Evolutionary conservation across 768 basidiomycete species (phyloP).

Genomic region (Trametes cinnabarina): DNA sequence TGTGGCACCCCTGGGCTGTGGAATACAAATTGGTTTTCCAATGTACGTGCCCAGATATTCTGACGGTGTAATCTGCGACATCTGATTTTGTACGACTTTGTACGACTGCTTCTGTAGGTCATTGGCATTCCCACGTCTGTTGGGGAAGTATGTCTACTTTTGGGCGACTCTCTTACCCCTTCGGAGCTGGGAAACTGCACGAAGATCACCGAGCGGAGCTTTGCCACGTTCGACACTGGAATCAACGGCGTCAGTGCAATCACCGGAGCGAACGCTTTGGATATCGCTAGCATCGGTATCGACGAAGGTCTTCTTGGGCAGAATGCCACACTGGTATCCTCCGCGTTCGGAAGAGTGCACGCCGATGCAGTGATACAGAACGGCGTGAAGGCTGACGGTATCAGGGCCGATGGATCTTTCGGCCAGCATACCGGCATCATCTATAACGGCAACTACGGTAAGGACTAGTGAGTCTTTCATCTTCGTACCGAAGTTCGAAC

Average conservation of each 20-base stretch:
- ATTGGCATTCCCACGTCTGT: slow-evolving; percentile 58
- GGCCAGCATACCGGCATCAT: slow-evolving; percentile 57
- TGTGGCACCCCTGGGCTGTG: slow-evolving; percentile 51
- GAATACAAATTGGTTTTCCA: slow-evolving; percentile 66
- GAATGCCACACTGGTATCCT: slow-evolving; percentile 45
- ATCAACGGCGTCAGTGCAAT: slow-evolving; percentile 39
- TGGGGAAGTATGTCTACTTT: slow-evolving; percentile 52
- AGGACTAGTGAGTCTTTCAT: slow-evolving; percentile 35
- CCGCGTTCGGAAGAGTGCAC: slow-evolving; percentile 52
- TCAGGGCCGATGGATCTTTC: slow-evolving; percentile 40
- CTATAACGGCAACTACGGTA: slow-evolving; percentile 69
- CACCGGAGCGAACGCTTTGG: slow-evolving; percentile 60
- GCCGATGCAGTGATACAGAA: slow-evolving; percentile 48
- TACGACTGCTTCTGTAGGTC: no score
- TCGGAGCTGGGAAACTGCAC: slow-evolving; percentile 46
- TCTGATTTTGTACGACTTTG: background rate
- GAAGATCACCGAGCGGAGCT: slow-evolving; percentile 50
- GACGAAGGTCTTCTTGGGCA: slow-evolving; percentile 41
- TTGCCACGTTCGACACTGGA: slow-evolving; percentile 44
- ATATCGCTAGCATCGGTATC: slow-evolving; percentile 61
- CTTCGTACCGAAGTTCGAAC: no score
- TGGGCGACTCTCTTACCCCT: slow-evolving; percentile 46
- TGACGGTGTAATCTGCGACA: background rate
- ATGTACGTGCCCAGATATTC: slow-evolving; percentile 35
- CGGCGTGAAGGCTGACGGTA: slow-evolving; percentile 53